Base-by-base conservation (phyloP, 805 yeast genomes). In the Saccharomycopsis malanga region DNA sequence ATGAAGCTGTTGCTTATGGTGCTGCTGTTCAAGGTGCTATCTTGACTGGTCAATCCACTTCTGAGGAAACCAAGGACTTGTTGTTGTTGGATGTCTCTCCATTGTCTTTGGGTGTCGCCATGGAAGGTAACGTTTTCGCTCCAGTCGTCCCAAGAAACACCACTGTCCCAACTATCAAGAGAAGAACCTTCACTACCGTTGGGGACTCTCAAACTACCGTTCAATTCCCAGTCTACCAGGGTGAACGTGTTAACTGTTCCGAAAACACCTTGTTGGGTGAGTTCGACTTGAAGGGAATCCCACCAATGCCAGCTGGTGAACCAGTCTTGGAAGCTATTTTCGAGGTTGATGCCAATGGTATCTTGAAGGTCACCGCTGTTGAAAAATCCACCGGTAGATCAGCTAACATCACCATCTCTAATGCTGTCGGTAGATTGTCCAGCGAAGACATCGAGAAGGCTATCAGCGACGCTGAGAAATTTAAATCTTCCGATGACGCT, bases 21-120 rank as follows among this genome's bases (percentile, higher is more conserved):
- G 98, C 98, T 65, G 97, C 98, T 65, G 97, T 89, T 63, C 97
- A 89, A 78, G 98, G 96, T 76, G 97, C 97, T 68, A 87, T 91
- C 74, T 79, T 89, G 72, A 85, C 96, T 60, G 96, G 96, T 76
- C 88, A 77, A 34, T 78, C 87, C 54, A 82, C 87, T 57, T 80
- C 85, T 59, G 93, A 83, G 56, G 95, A 87, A 71, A 88, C 96
- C 70, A 87, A 89, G 74, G 96, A 87, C 74, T 80, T 89, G 69
- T 82, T 91, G 63, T 81, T 89, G 68, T 82, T 89, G 73, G 98
- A 89, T 77, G 98, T 91, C 63, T 89, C 89, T 67, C 98, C 98
- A 70, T 83, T 91, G 69, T 89, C 98, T 59, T 80, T 91, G 67
- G 98, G 98, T 87, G 95, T 91, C 72, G 98, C 95, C 76, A 93